Evolutionary conservation across 1,284 basidiomycete species (phyloP).

Genomic region (Termitomyces sp.): DNA sequence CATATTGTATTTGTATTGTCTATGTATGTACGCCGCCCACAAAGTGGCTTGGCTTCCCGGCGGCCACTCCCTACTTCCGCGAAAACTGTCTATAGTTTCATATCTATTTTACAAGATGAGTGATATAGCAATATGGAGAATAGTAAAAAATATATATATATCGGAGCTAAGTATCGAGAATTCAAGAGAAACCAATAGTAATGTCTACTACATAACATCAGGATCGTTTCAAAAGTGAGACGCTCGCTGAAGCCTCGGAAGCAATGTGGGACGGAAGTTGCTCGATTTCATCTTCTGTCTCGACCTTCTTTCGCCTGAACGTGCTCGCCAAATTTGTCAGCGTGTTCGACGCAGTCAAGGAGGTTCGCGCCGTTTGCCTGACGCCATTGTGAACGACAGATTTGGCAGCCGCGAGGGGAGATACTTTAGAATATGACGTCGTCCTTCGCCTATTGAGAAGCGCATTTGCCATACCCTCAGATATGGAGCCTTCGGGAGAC

Average conservation of each 20-base stretch:
- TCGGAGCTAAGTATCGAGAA: background rate
- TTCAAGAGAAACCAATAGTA: no score
- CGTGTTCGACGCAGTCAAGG: constrained; percentile 39
- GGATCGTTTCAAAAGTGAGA: constrained; percentile 14
- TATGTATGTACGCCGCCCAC: background rate
- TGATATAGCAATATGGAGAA: background rate
- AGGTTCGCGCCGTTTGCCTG: constrained; percentile 24
- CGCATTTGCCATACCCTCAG: constrained; percentile 50
- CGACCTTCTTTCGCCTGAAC: constrained; percentile 44
- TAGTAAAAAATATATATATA: background rate
- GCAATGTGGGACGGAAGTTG: constrained; percentile 16
- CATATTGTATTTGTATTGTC: background rate
- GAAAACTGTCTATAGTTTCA: background rate
- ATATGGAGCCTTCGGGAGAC: constrained; percentile 52
- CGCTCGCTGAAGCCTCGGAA: constrained; percentile 33
- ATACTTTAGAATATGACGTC: constrained; percentile 47
- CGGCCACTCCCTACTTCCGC: background rate
- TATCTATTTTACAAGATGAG: background rate
- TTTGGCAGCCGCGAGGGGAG: constrained; percentile 37
- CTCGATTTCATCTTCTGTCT: constrained; percentile 15
- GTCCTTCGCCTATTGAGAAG: constrained; percentile 46
- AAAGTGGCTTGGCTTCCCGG: background rate
- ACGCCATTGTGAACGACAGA: constrained; percentile 25
- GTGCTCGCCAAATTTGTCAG: constrained; percentile 59
- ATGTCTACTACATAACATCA: background rate